phyloP scores from a whole-genome alignment of 192 early-diverging fungal species.

The Backusella psychrophila region DNA sequence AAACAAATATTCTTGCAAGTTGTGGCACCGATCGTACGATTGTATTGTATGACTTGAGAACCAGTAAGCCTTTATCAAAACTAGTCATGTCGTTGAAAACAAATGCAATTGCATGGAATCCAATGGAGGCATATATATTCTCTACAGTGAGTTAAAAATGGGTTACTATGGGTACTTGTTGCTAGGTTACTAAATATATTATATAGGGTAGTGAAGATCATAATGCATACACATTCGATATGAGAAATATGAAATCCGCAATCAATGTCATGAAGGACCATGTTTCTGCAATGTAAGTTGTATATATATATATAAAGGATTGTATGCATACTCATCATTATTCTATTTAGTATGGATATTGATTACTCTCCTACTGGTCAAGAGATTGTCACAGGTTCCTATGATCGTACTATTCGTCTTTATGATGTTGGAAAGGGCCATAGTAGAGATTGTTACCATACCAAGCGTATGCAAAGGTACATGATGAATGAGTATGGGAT shows the following conservation, averaged over 20 bases:
- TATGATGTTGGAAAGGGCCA: constrained; percentile 80
- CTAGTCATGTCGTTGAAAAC: constrained; percentile 74
- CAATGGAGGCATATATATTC: constrained; percentile 98
- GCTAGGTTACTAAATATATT: constrained; percentile 5
- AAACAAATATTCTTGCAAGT: constrained; percentile 89
- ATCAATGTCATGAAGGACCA: constrained; percentile 92
- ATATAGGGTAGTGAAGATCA: constrained; percentile 97
- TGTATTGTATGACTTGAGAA: constrained; percentile 92
- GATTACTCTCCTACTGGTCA: constrained; percentile 98
- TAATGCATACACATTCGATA: constrained; percentile 96
- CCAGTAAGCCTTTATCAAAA: constrained; percentile 84
- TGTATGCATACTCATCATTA: not conserved
- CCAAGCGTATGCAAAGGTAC: constrained; percentile 94
- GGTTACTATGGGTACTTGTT: not conserved
- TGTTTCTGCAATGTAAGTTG: constrained; percentile 87
- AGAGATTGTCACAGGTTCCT: constrained; percentile 94
- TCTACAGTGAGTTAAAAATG: constrained; percentile 46
- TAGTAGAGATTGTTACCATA: constrained; percentile 93
- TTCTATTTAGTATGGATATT: constrained; percentile 68
- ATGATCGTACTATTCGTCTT: constrained; percentile 90
- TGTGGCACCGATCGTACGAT: constrained; percentile 94
- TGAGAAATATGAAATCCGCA: constrained; percentile 90
- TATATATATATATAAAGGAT: not conserved
- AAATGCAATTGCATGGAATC: constrained; percentile 99
- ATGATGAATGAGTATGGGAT: not conserved